Conservation (phyloP, 305 asterid species). For the Fraxinus velutina region DNA sequence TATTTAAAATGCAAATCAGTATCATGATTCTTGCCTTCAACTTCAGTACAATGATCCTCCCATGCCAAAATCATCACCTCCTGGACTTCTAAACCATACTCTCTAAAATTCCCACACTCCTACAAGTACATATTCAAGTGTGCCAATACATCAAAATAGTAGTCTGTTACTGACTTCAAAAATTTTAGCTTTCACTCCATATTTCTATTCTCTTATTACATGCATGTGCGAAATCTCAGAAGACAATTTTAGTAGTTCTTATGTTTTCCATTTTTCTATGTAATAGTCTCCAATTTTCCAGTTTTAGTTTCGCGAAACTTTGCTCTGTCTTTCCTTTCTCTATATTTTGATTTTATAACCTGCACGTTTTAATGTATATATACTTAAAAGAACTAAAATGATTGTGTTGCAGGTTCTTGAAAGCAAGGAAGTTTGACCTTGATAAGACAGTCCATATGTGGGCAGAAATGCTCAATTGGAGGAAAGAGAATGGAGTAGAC, state of each 20-base stretch:
- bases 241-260: background rate
- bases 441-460: conserved; percentile 86
- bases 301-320: background rate
- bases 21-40: background rate
- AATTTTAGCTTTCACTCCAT: background rate
- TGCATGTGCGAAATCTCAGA: background rate
- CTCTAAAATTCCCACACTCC: background rate
- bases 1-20: background rate
- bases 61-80: background rate
- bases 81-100: background rate
- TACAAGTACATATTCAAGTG: background rate
- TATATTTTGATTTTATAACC: background rate
- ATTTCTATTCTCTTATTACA: background rate
- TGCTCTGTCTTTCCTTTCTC: background rate
- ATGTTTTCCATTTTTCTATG: background rate
- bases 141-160: background rate
- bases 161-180: background rate
- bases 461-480: conserved; percentile 92
- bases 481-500: conserved; percentile 79
- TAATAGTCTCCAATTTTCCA: background rate
- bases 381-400: conserved; percentile 10
- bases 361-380: background rate
- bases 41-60: background rate
- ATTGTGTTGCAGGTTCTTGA: conserved; percentile 61
- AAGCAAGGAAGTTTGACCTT: conserved; percentile 91